Evolutionary conservation across 2,329 filamentous ascomycete genomes (phyloP), one percentile per base, ranked within the genome.

Genomic region (Fusarium sp.): DNA sequence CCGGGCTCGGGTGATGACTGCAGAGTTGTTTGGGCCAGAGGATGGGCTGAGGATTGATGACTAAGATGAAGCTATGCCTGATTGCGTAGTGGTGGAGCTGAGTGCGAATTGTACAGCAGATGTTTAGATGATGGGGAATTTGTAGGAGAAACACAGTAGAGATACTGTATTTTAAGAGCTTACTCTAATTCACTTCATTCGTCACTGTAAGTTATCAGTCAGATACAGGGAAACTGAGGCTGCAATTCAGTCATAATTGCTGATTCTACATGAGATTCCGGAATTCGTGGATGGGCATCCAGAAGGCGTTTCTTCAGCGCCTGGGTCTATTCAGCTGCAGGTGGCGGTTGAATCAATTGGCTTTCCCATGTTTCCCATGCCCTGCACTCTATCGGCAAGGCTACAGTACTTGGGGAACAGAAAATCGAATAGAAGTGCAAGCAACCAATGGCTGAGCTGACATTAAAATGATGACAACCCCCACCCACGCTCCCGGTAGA

Each of bases 1-100:
- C 59, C 58, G 53, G 58, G 67, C 65, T 76, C 70, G 74, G 74
- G 71, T 73, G 77, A 75, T 76, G 72, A 63, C 74, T 72, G 74
- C 74, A 77, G 71, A 75, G 73, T 74, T 77, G 74, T 73, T 74
- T 73, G 68, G 73, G 66, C 63, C 61, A 68, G 61, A 74, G 71
- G 72, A 76, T 80, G 76, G 70, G 67, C 72, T 73, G 73, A 75
- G 73, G 30, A 62, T 69, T 58, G 73, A 73, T 80, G 78, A 80
- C 78, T 80, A 78, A 80, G 77, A 74, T 1, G 25, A 43, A 47
- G 61, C 68, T 74, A 76, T 67, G 63, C 75, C 74, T 61, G 58
- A 74, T 77, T 65, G 58, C 45, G 66, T 34, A 62, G 62, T 52
- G 48, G 70, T 71, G 68, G 69, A 44, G 46, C 18, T n/a, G 8